A percentile compares a stretch with the other conserved stretches of the same genome.
These are phyloP conservation scores for Thymus mandschuricus DNA, from an alignment of 257 asterid species.

Conservation along the genomic window DNA sequence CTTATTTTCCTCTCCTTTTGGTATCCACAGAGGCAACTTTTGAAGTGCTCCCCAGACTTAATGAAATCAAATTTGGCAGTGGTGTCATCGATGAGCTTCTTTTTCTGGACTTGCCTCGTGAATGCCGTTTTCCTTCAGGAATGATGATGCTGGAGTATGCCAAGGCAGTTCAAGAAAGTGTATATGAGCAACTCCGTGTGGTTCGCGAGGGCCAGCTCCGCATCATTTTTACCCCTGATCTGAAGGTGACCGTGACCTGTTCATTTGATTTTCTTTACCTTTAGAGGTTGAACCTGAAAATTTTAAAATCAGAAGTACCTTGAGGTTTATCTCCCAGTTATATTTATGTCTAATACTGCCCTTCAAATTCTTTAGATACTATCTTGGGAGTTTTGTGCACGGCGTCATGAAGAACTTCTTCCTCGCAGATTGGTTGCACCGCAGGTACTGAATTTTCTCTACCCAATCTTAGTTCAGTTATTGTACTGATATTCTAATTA, in stretches of 20 bases:
- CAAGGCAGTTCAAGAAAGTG: constrained; percentile 96
- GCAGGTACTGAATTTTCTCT: constrained; percentile 55
- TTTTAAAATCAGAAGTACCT: constrained; percentile 20
- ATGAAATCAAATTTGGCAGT: constrained; percentile 93
- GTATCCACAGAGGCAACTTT: constrained; percentile 83
- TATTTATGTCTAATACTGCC: constrained; percentile 27
- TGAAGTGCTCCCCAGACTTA: constrained; percentile 97
- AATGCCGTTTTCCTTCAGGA: constrained; percentile 84
- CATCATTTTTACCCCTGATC: constrained; percentile 83
- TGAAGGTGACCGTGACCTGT: constrained; percentile 58
- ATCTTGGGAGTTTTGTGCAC: constrained; percentile 97
- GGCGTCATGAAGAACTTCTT: constrained; percentile 96
- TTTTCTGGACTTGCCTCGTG: constrained; percentile 97
- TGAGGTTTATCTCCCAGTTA: constrained; percentile 21
- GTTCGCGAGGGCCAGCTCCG: constrained; percentile 98
- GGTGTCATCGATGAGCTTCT: constrained; percentile 89
- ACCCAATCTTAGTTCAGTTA: not conserved
- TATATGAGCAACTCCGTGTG: constrained; percentile 94
- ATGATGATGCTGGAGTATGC: constrained; percentile 91
- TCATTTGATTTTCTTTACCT: not conserved
- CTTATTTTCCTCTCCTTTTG: constrained; percentile 17
- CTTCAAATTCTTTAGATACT: constrained; percentile 52
- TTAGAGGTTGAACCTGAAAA: not conserved
- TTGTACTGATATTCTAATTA: constrained; percentile 1
- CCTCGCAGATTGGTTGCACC: constrained; percentile 94